Evolutionary conservation across 176 grass and related monocot genomes (phyloP), one percentile per base, ranked within the genome.

Genomic region (Phyllostachys edulis): DNA sequence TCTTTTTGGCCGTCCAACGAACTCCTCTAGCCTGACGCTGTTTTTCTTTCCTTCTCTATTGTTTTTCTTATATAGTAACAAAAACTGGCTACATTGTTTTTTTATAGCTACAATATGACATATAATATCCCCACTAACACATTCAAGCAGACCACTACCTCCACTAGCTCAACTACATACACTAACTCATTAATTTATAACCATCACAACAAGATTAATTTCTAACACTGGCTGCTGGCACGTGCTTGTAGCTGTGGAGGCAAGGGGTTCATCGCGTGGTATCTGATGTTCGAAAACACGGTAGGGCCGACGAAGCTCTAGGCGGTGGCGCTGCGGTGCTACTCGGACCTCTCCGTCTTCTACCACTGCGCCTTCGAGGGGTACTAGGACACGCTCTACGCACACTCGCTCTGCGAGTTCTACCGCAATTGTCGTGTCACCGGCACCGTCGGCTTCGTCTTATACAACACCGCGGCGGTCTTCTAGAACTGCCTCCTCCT

Each of bases 351-450:
- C 38, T 91, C 96, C 60, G 96, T 90, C 13, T 94, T 92, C 87
- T 92, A 96, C 85, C 88, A 85, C 14, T 96, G 96, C 65, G 85
- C n/a, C 27, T 94, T 99, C 75, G 77, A 90, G 4, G 96, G 93
- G 0, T 88, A 92, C 81, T 93, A 99, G 85, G 96, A 99, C 89
- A 99, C 96, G 7, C 93, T 99, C 1, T 99, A 99, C 79, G 96
- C 93, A 39, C 96, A 95, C 72, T 88, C 96, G 11, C 87, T 96
- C 54, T 89, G 91, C 32, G 93, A 99, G 15, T 99, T 96, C 88
- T 99, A 92, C 90, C 83, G 89, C 42, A 93, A 99, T 4, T 96
- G 96, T 77, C 10, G 0, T 64, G 41, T 96, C 69, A 12, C 80
- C 6, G 96, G 91, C 26, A 99, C 93, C 14, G 85, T 99, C 46